phyloP scores from a whole-genome alignment of 345 rosid genomes.

The Citrus medica region DNA sequence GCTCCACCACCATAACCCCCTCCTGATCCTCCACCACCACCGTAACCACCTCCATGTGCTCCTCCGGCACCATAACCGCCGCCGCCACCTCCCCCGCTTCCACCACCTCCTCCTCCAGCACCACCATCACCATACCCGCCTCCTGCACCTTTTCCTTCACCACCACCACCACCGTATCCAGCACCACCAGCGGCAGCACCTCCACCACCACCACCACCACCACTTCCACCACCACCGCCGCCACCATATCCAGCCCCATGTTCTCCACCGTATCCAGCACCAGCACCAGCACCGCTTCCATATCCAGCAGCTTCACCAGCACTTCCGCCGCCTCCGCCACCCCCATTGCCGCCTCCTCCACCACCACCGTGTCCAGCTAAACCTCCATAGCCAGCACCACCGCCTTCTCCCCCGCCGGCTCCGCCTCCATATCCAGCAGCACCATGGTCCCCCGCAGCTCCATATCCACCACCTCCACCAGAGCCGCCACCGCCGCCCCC shows the following conservation, averaged over 20 bases:
- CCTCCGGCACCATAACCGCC: slow-evolving; percentile 32
- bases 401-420: slow-evolving; percentile 21
- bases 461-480: slow-evolving; percentile 24
- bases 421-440: slow-evolving; percentile 18
- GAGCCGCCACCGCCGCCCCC: slow-evolving; percentile 23
- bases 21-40: slow-evolving; percentile 21
- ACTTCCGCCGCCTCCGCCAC: slow-evolving; percentile 23
- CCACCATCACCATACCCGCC: slow-evolving; percentile 24
- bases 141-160: slow-evolving; percentile 32
- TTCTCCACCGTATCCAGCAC: neutral
- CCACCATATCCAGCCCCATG: slow-evolving; percentile 14
- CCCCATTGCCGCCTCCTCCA: slow-evolving; percentile 20
- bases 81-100: slow-evolving; percentile 23
- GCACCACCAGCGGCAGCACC: slow-evolving; percentile 11
- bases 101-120: slow-evolving; percentile 21
- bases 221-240: slow-evolving; percentile 20
- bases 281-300: slow-evolving; percentile 20
- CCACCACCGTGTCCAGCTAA: slow-evolving; percentile 26
- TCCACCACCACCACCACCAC: slow-evolving; percentile 17
- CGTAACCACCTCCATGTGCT: slow-evolving; percentile 23
- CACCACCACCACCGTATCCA: slow-evolving; percentile 16
- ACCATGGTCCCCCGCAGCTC: slow-evolving; percentile 20
- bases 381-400: slow-evolving; percentile 24
- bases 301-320: slow-evolving; percentile 20
- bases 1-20: slow-evolving; percentile 19